Evolutionary conservation across 257 asterid genomes (phyloP), one percentile per base, ranked within the genome.

Genomic region (Cruciata laevipes): DNA sequence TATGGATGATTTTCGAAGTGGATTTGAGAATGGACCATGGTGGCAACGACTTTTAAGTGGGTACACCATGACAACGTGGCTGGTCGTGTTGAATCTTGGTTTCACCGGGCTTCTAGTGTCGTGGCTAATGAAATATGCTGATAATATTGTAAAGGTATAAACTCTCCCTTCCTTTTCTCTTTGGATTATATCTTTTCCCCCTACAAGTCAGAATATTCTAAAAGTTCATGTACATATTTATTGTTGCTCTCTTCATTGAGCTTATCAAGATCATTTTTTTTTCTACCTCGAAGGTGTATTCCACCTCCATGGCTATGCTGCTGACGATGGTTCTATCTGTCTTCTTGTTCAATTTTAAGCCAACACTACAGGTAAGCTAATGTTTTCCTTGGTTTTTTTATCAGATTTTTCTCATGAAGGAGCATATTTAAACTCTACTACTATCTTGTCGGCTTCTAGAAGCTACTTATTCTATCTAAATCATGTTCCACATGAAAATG

Each of bases 251-350:
- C 23, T 65, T 42, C 2, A 38, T 64, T 21, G 10, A 12, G 3
- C 11, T 44, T 52, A 65, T 20, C 3, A 25, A 1, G 23, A 21
- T 56, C 60, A 0, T n/a, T 24, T 9, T 47, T 62, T 12, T 10
- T 49, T 31, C 7, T 17, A 73, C 73, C 79, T 61, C 66, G 75
- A 70, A 93, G 97, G 98, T 93, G 35, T 93, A 93, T 69, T 88
- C 98, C 33, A 89, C 98, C 5, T 93, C 98, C 71, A 89, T 93
- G 97, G 97, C 98, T 44, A 93, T 93, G 98, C 81, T 93, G 61
- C 81, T 93, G 73, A 93, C 98, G 13, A 93, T 86, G 95, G 74
- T 89, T 47, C 58, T 88, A 44, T 93, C 98, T 14, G 91, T 81
- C 66, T 81, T 82, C 82, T 91, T 93, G 75, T 93, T 94, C 88